These are phyloP conservation scores for Backusella tarrabulga DNA, from an alignment of 192 early-diverging fungal species.

Conservation along the genomic window DNA sequence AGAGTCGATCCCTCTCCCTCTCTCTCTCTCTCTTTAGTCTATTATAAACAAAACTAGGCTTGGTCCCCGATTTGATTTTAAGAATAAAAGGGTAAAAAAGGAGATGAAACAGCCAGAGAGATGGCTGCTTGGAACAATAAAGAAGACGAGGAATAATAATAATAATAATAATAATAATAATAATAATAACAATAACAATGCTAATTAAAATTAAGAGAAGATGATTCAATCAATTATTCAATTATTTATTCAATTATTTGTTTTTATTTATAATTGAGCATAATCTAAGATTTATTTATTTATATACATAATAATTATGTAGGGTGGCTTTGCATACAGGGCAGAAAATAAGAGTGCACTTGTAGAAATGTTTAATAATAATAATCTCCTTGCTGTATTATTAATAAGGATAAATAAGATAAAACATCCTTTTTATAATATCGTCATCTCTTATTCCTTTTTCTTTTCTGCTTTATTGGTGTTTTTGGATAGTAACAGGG, in stretches of 20 bases:
- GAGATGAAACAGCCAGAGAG: not conserved
- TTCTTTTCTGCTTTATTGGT: not conserved
- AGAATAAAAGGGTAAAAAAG: not conserved
- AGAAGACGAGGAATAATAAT: no score
- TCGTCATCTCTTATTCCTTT: no score
- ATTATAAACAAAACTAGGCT: not conserved
- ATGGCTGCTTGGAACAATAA: not conserved
- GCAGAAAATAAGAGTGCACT: not conserved
- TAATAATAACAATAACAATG: not conserved
- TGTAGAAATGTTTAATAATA: not conserved
- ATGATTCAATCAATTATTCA: not conserved
- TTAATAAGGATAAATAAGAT: not conserved
- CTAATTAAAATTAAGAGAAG: not conserved
- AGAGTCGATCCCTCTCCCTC: not conserved
- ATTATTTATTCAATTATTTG: not conserved
- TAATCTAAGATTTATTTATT: constrained; percentile 3
- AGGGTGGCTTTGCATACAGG: constrained; percentile 1
- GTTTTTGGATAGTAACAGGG: constrained; percentile 27
- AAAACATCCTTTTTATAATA: no score
- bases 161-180: not conserved
- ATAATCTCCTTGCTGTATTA: not conserved
- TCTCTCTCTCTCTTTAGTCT: not conserved
- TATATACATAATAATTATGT: not conserved
- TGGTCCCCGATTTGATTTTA: not conserved
- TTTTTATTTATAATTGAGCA: not conserved